phyloP scores from a whole-genome alignment of 257 asterid genomes.

The Gardenia jasminoides region DNA sequence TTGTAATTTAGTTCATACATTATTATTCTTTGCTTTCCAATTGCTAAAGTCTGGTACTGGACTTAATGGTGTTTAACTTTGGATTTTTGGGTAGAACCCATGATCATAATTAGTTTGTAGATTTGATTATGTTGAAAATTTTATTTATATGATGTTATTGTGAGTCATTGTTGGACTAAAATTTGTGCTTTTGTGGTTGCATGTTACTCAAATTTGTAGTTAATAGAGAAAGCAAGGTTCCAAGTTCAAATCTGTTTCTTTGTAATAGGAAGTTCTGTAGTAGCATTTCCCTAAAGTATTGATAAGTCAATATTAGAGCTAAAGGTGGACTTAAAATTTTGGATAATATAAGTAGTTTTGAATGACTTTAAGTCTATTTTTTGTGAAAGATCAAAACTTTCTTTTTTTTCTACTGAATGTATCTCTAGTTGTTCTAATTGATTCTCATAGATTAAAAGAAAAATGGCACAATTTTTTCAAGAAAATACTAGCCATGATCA shows the following conservation, averaged over 20 bases:
- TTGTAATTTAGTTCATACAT: neutral
- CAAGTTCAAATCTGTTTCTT: neutral
- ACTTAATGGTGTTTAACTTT: neutral
- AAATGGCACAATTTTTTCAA: too few species aligned
- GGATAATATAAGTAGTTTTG: neutral
- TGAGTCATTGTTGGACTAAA: neutral
- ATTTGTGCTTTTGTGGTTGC: neutral
- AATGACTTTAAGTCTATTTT: too few species aligned
- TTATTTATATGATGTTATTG: neutral
- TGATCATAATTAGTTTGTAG: neutral
- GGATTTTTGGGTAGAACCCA: neutral
- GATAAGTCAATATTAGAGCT: too few species aligned
- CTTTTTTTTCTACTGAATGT: neutral
- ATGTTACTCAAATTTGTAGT: neutral
- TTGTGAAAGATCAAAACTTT: neutral
- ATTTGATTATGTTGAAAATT: neutral
- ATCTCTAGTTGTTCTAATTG: neutral
- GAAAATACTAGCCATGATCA: too few species aligned
- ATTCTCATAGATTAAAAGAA: too few species aligned
- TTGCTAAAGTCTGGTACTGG: neutral
- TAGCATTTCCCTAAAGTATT: neutral
- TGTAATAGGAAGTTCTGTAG: neutral
- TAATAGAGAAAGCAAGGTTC: neutral
- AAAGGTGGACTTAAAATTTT: too few species aligned
- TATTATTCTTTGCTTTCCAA: neutral